Conservation (phyloP, 208 protist genomes). For the Trypanosoma platydactyli region DNA sequence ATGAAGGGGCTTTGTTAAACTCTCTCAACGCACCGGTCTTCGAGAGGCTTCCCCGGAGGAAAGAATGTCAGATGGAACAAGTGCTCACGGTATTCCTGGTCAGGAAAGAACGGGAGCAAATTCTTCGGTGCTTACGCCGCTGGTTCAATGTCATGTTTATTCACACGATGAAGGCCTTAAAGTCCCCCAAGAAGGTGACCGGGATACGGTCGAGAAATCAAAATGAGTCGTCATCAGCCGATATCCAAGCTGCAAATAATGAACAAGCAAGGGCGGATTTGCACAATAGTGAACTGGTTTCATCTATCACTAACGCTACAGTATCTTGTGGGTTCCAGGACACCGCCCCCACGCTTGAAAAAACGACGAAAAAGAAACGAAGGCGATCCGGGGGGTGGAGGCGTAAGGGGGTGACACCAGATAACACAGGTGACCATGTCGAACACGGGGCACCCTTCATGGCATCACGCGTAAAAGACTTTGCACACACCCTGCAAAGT, state of each 20-base stretch:
- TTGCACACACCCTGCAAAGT: conserved; percentile 16
- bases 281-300: no score
- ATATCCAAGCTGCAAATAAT: no score
- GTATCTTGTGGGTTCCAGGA: no score
- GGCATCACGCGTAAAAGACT: conserved; percentile 26
- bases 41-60: conserved; percentile 1
- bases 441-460: conserved; percentile 32
- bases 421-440: background rate
- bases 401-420: background rate
- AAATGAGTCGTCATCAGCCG: background rate
- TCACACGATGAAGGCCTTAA: conserved; percentile 8
- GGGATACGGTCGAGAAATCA: background rate
- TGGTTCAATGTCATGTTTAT: conserved; percentile 70
- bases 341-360: no score
- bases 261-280: background rate
- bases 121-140: conserved; percentile 42
- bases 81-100: conserved; percentile 35
- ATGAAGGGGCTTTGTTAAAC: background rate
- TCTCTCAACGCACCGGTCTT: background rate
- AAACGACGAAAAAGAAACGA: no score
- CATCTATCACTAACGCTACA: no score
- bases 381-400: no score
- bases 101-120: conserved; percentile 28
- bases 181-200: background rate
- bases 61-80: conserved; percentile 20